A percentile compares a stretch with the other conserved stretches of the same genome.
phyloP scores from a whole-genome alignment of 805 yeast genomes.

The Wickerhamiella azymoides region DNA sequence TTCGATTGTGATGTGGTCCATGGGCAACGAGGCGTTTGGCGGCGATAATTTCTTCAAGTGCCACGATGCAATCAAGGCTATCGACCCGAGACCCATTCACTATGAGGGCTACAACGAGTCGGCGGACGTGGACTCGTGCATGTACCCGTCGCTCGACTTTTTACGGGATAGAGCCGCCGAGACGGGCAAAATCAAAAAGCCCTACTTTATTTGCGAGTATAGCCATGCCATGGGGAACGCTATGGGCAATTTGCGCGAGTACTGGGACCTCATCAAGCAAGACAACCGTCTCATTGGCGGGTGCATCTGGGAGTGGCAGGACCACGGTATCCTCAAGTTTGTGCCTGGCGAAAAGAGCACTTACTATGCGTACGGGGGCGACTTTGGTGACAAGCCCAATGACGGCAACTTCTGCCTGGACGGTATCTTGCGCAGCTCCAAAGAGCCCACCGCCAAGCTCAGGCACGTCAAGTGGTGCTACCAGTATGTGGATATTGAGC shows the following conservation, averaged over 20 bases:
- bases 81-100: constrained; percentile 25
- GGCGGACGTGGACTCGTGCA: constrained; percentile 24
- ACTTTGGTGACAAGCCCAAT: constrained; percentile 26
- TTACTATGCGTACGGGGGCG: constrained; percentile 27
- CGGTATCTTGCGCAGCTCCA: constrained; percentile 25
- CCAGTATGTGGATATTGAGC: constrained; percentile 21
- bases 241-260: constrained; percentile 26
- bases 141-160: constrained; percentile 24
- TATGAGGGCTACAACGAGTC: constrained; percentile 25
- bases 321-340: constrained; percentile 23
- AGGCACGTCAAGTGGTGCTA: constrained; percentile 25
- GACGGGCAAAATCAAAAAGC: constrained; percentile 17
- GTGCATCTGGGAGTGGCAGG: constrained; percentile 31
- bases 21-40: constrained; percentile 29
- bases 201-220: constrained; percentile 28
- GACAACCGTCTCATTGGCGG: constrained; percentile 26
- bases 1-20: constrained; percentile 28
- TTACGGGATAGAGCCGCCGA: constrained; percentile 18
- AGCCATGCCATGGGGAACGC: constrained; percentile 31
- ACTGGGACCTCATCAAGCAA: constrained; percentile 25
- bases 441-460: constrained; percentile 27
- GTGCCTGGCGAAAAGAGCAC: not conserved
- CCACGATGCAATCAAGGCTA: constrained; percentile 20
- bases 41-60: constrained; percentile 26
- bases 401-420: constrained; percentile 30